Base-by-base conservation (phyloP, 2,329 filamentous ascomycete genomes). In the Scedosporium minutisporum region DNA sequence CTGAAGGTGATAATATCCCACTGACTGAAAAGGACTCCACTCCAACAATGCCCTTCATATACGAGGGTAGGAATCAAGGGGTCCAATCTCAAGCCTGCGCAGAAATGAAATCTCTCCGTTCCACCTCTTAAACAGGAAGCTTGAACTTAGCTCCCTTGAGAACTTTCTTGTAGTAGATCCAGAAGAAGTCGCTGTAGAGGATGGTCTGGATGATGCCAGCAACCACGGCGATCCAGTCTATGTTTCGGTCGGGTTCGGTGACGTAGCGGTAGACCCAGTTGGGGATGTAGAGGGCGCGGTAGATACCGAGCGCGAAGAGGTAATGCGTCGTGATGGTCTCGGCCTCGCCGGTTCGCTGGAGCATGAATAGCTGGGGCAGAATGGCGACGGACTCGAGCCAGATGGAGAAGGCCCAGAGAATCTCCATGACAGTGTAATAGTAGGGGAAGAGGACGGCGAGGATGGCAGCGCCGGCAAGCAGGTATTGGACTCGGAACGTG, bases 271-370 rank as follows among this genome's bases (percentile, higher is more conserved):
- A 97, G 70, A 97, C 87, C 95, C 95, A 99, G 79, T 99, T 99
- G 67, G 95, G 95, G 69, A 99, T 99, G 77, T 99, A 99, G 63
- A 99, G 81, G 3, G 93, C 91, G 63, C 95, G 84, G 80, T 99
- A 99, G 66, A 88, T 80, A 41, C 95, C 95, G 44, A 99, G 82
- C 14, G 96, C 93, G 72, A 96, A 96, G 51, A 99, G 84, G 75
- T 99, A 99, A 77, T 99, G 93, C 1, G 93, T 96, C 12, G 95
- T 99, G 72, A 99, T 99, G n/a, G 95, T 97, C 78, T 99, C 95
- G 10, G 95, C 96, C 78, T 97, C 93, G 68, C 95, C 96, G 0
- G 95, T 99, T 70, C 95, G 84, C 78, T 99, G 95, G 66, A 99
- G 82, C 91, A 99, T 96, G 77, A 99, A 97, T 61, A 99, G 84